Conservation (phyloP, 2,329 filamentous ascomycete genomes). For the Trichoderma koningii region DNA sequence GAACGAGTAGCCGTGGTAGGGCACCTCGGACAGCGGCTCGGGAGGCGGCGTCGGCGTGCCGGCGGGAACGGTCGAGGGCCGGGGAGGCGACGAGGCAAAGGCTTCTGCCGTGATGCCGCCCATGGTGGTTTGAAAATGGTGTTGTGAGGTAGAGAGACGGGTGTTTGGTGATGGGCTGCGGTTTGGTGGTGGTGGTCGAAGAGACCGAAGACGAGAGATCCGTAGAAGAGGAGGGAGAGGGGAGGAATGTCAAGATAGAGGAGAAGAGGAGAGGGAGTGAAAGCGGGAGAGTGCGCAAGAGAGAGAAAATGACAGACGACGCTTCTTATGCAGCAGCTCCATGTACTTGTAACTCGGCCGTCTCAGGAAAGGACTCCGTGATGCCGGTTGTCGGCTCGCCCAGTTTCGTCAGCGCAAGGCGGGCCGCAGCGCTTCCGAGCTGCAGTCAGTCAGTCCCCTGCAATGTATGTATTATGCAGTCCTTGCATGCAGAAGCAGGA, state of each 20-base stretch:
- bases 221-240: not conserved
- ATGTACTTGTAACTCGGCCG: constrained; percentile 10
- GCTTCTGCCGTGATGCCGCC: constrained; percentile 12
- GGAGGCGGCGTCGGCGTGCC: constrained; percentile 24
- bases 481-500: no score
- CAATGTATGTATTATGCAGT: no score
- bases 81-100: constrained; percentile 19
- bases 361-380: constrained; percentile 16
- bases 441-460: no score
- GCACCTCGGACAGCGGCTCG: constrained; percentile 22
- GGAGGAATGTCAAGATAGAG: not conserved
- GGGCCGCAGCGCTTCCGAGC: constrained; percentile 9
- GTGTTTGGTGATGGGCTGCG: not conserved
- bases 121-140: not conserved
- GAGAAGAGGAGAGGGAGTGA: not conserved
- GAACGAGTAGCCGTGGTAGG: constrained; percentile 52
- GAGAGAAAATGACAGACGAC: constrained; percentile 12
- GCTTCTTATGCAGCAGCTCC: constrained; percentile 18
- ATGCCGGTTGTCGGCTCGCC: constrained; percentile 21
- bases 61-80: not conserved
- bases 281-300: not conserved
- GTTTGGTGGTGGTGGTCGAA: not conserved
- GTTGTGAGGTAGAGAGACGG: not conserved
- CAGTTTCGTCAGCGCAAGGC: constrained; percentile 1
- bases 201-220: not conserved